A percentile compares a stretch with the other conserved stretches of the same genome.
These are phyloP conservation scores for Hibiscus tridactylites DNA, from an alignment of 345 rosid species.

Conservation along the genomic window DNA sequence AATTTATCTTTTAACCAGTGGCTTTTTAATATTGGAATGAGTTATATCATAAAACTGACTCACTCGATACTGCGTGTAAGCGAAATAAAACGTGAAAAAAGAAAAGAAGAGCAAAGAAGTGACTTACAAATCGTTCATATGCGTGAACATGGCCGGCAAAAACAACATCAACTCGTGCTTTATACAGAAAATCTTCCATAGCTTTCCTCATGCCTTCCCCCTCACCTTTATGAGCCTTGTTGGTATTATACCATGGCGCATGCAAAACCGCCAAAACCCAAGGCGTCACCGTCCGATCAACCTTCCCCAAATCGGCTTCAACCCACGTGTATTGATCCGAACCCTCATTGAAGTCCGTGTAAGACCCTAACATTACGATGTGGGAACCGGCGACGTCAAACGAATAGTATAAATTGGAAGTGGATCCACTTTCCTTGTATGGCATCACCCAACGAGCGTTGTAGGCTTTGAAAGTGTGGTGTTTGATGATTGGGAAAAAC, in stretches of 20 bases:
- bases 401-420: conserved; percentile 77
- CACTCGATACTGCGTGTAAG: too few relatives aligned
- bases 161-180: conserved; percentile 69
- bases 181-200: conserved; percentile 64
- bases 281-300: conserved; percentile 60
- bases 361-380: conserved; percentile 49
- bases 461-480: conserved; percentile 61
- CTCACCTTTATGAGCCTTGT: conserved; percentile 79
- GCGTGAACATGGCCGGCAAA: conserved; percentile 91
- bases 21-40: too few relatives aligned
- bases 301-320: conserved; percentile 38
- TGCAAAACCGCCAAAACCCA: conserved; percentile 76
- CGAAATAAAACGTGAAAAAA: too few relatives aligned
- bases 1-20: too few relatives aligned
- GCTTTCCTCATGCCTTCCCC: conserved; percentile 77
- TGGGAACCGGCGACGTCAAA: conserved; percentile 63
- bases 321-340: conserved; percentile 81
- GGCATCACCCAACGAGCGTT: conserved; percentile 94
- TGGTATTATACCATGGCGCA: conserved; percentile 92
- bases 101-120: too few relatives aligned
- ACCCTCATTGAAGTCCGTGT: conserved; percentile 42
- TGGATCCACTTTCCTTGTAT: conserved; percentile 53
- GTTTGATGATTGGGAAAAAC: conserved; percentile 48
- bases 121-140: conserved; percentile 85
- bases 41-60: too few relatives aligned